Conservation (phyloP, 768 basidiomycete species). For the Pisolithus microcarpus region DNA sequence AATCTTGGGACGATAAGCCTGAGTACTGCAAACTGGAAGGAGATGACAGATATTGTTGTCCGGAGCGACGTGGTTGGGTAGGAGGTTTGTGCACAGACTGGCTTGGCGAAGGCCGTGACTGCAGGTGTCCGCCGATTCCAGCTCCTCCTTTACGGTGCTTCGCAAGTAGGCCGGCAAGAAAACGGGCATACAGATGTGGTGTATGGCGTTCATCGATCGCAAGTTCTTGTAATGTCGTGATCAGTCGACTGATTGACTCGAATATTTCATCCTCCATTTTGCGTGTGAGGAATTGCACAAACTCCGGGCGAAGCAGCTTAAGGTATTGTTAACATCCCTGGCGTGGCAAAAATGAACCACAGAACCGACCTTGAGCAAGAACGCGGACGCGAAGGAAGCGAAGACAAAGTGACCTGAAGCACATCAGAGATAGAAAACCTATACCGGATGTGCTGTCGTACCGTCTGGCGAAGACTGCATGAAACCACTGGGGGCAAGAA, state of each 20-base stretch:
- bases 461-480: slow-evolving; percentile 78
- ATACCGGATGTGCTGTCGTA: slow-evolving; percentile 15
- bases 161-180: slow-evolving; percentile 65
- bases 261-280: slow-evolving; percentile 63
- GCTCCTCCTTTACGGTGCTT: slow-evolving; percentile 64
- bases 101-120: slow-evolving; percentile 41
- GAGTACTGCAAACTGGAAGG: slow-evolving; percentile 16
- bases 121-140: slow-evolving; percentile 44
- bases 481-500: slow-evolving; percentile 62
- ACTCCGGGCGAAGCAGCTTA: slow-evolving; percentile 69
- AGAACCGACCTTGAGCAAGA: slow-evolving; percentile 62
- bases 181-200: slow-evolving; percentile 72
- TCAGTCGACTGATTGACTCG: slow-evolving; percentile 62
- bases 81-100: slow-evolving; percentile 18
- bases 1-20: slow-evolving; percentile 8
- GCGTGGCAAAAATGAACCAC: background rate
- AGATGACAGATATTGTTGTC: slow-evolving; percentile 25
- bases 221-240: slow-evolving; percentile 64
- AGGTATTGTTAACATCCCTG: background rate
- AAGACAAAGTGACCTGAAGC: slow-evolving; percentile 67
- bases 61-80: slow-evolving; percentile 10
- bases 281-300: slow-evolving; percentile 52
- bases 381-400: slow-evolving; percentile 75
- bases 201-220: slow-evolving; percentile 80
- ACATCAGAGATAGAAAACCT: background rate